A percentile compares a stretch with the other conserved stretches of the same genome.
Conservation (phyloP, 208 protist genomes). For the Trypanosoma theileri region DNA sequence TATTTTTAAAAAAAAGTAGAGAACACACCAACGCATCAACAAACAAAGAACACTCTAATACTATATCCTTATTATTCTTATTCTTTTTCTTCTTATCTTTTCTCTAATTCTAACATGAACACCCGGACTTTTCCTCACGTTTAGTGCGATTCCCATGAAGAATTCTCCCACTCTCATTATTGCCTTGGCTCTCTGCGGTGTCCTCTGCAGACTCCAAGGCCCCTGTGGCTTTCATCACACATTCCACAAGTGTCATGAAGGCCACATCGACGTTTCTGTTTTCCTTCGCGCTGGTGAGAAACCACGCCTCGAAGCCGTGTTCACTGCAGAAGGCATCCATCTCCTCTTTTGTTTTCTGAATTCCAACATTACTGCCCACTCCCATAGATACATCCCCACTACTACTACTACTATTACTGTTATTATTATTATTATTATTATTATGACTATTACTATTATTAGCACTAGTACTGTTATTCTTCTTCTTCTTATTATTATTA, state of each 20-base stretch:
- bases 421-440: background rate
- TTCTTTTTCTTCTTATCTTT: background rate
- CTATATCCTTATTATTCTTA: background rate
- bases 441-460: conserved; percentile 3
- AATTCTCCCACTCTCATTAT: conserved; percentile 7
- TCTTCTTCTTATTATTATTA: background rate
- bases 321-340: conserved; percentile 70
- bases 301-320: conserved; percentile 75
- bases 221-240: conserved; percentile 28
- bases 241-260: conserved; percentile 67
- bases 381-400: no score
- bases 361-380: no score
- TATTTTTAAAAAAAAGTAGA: no score
- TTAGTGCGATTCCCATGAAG: conserved; percentile 15
- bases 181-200: background rate
- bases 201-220: background rate
- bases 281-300: conserved; percentile 86
- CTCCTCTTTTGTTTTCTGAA: conserved; percentile 72
- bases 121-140: conserved; percentile 13
- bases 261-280: conserved; percentile 83
- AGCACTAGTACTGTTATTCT: conserved; percentile 3
- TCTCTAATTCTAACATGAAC: conserved; percentile 8
- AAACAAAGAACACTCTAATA: background rate
- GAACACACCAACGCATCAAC: no score
- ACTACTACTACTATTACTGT: conserved; percentile 9